Evolutionary conservation across 768 basidiomycete species (phyloP).

Genomic region (Sarcodon aspratus): DNA sequence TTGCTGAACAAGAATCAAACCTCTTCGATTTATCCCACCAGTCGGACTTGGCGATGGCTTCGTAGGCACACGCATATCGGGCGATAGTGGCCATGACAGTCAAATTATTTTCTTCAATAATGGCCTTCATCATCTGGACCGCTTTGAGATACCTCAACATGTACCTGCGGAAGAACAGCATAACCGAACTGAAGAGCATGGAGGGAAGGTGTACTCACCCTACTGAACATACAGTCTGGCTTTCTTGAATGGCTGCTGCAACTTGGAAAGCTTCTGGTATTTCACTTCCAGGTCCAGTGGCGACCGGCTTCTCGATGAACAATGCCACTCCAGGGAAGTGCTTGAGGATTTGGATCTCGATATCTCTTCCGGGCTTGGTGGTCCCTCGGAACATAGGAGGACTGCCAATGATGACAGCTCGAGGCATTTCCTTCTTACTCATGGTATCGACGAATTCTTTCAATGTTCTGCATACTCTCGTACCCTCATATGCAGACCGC

Average conservation of each 20-base stretch:
- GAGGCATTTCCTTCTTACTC: conserved; percentile 53
- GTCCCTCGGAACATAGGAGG: conserved; percentile 93
- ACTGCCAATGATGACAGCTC: conserved; percentile 79
- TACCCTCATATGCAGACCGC: conserved; percentile 84
- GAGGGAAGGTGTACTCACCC: conserved; percentile 40
- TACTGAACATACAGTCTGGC: conserved; percentile 75
- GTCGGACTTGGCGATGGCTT: conserved; percentile 67
- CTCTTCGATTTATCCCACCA: conserved; percentile 95
- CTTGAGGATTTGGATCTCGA: conserved; percentile 81
- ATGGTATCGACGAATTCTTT: conserved; percentile 75
- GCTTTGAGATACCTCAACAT: conserved; percentile 92
- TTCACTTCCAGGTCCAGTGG: conserved; percentile 65
- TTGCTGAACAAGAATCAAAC: conserved; percentile 17
- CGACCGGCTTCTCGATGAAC: conserved; percentile 90
- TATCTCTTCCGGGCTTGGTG: conserved; percentile 60
- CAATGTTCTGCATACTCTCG: conserved; percentile 73
- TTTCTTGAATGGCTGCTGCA: conserved; percentile 57
- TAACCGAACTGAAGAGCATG: background rate
- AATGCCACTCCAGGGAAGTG: conserved; percentile 80
- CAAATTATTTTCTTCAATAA: conserved; percentile 88
- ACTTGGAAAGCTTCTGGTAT: conserved; percentile 61
- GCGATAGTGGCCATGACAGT: conserved; percentile 95
- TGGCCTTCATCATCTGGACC: conserved; percentile 93
- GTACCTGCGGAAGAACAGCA: conserved; percentile 37
- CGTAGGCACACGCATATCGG: conserved; percentile 85